Evolutionary conservation across 148 eudicot species (phyloP), one percentile per base, ranked within the genome.

Genomic region (Heliosperma pusillum): DNA sequence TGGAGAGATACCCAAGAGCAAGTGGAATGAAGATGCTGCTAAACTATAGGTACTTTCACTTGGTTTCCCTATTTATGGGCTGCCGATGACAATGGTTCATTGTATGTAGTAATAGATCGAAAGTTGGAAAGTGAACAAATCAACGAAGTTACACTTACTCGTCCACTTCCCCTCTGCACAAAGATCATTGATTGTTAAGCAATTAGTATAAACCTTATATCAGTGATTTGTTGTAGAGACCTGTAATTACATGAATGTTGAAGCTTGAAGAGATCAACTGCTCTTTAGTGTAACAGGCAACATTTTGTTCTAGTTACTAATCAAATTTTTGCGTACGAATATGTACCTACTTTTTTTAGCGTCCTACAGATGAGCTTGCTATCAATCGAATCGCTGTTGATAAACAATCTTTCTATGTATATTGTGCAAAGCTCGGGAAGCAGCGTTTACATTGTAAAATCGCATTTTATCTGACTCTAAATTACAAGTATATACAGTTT

Each of bases 1-100:
- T 5, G 98, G 97, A 59, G 97, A 95, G 80, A 92, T 95, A 76
- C 89, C 95, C 6, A 91, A 85, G 82, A 88, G 80, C 81, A 84
- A 91, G 76, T 91, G 92, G 90, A 88, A 91, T 55, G 98, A 86
- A 64, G 92, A 84, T 50, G 79, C 63, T 1, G 52, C 79, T 79
- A 76, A 78, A 79, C 77, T 76, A 10, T 80, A 80, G 72, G 55
- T 70, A 29, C 74, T 24, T 47, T 47, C 75, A 58, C 69, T 33
- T 33, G 40, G 40, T 33, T 33, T 24, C 63, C 63, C 24, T 40
- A 45, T 64, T 66, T 36, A 15, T 40, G 40, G 76, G 63, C 58
- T 17, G 36, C 24, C 42, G 6, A 40, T 26, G 24, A 10, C 15
- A 12, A 16, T 30, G 20, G 17, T 59, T 15, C n/a, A 21, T 47